phyloP scores from a whole-genome alignment of 2,329 filamentous ascomycete genomes.

The Colletotrichum costaricense region DNA sequence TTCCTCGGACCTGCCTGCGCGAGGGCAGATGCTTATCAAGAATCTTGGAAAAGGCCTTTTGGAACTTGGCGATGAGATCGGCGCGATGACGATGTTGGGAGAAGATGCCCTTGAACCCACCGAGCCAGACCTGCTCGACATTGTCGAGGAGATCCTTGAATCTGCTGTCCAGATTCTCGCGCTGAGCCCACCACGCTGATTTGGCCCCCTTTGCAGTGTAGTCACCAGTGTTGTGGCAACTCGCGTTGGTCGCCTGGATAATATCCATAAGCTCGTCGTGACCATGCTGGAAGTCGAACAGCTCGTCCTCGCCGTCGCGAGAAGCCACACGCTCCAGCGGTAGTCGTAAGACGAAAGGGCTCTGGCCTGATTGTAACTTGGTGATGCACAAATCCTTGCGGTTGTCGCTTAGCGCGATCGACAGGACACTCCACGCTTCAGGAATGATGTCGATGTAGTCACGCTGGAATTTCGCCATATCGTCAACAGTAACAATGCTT shows the following conservation, averaged over 20 bases:
- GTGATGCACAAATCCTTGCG: slow-evolving; percentile 88
- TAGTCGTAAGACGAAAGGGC: slow-evolving; percentile 87
- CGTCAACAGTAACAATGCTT: slow-evolving; percentile 59
- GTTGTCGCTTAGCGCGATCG: slow-evolving; percentile 84
- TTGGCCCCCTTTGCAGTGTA: slow-evolving; percentile 81
- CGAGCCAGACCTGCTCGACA: slow-evolving; percentile 93
- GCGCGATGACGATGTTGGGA: slow-evolving; percentile 75
- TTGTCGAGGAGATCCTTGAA: slow-evolving; percentile 83
- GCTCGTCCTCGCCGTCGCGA: slow-evolving; percentile 80
- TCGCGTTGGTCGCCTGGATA: slow-evolving; percentile 83
- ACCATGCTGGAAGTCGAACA: slow-evolving; percentile 86
- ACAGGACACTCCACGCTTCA: slow-evolving; percentile 84
- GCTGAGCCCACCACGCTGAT: slow-evolving; percentile 88
- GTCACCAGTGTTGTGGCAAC: slow-evolving; percentile 77
- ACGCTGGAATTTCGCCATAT: slow-evolving; percentile 76
- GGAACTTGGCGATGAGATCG: slow-evolving; percentile 78
- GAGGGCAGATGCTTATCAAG: slow-evolving; percentile 90
- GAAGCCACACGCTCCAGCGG: slow-evolving; percentile 86
- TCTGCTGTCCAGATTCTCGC: slow-evolving; percentile 81
- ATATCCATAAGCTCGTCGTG: slow-evolving; percentile 85
- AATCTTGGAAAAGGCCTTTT: slow-evolving; percentile 80
- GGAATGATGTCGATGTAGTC: slow-evolving; percentile 91
- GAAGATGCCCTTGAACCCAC: slow-evolving; percentile 95
- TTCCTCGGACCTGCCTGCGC: slow-evolving; percentile 70
- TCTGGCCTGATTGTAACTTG: slow-evolving; percentile 80